Percentiles rank a stretch among this genome's conserved stretches.
These are phyloP conservation scores for Crucihimalaya himalaica DNA, from an alignment of 345 rosid genomes.

Conservation along the genomic window DNA sequence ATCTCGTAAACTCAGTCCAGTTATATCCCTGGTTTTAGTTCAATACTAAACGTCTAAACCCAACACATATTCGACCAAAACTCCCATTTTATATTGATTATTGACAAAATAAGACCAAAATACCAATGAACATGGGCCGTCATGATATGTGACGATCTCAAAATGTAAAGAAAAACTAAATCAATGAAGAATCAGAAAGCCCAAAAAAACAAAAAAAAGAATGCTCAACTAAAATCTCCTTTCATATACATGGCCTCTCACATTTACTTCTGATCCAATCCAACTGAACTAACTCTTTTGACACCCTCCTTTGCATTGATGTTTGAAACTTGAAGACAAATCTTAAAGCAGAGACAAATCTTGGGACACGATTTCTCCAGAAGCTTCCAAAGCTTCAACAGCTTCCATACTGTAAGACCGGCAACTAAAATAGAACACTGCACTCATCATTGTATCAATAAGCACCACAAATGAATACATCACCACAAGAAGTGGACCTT, in stretches of 20 bases:
- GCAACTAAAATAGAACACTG: constrained; percentile 89
- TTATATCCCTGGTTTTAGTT: background rate
- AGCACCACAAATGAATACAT: constrained; percentile 91
- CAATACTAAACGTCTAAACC: no score
- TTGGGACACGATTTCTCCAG: constrained; percentile 16
- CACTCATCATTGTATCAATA: constrained; percentile 83
- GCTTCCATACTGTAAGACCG: constrained; percentile 52
- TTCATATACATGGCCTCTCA: constrained; percentile 12
- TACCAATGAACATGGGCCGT: constrained; percentile 1
- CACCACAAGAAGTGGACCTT: constrained; percentile 80
- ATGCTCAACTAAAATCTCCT: constrained; percentile 10
- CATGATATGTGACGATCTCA: background rate
- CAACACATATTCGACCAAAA: background rate
- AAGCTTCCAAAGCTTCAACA: constrained; percentile 39
- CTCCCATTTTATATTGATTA: background rate
- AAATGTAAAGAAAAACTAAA: background rate
- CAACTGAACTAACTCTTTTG: background rate
- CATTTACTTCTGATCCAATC: background rate
- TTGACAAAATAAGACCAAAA: constrained; percentile 18
- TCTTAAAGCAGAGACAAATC: constrained; percentile 26
- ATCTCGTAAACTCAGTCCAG: background rate
- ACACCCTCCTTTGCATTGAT: background rate
- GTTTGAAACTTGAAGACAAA: background rate
- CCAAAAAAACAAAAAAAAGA: background rate
- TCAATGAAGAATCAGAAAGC: background rate